Percentiles rank a stretch among this genome's conserved stretches.
Evolutionary conservation across 2,329 filamentous ascomycete genomes (phyloP).

Genomic region (Cladosporium velox): DNA sequence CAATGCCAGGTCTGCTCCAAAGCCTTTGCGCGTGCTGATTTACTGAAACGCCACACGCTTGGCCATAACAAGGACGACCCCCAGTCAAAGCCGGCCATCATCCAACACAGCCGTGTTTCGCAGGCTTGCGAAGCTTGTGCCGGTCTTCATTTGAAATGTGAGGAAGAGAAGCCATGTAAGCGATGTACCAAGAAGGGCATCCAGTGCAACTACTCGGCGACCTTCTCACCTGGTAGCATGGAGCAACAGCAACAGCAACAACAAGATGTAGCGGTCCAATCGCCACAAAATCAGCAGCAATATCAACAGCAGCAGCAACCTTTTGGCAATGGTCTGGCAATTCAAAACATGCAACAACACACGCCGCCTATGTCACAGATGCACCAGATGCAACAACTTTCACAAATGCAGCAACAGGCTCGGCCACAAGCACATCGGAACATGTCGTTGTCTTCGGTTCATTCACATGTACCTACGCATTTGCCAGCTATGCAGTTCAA

Average conservation of each 20-base stretch:
- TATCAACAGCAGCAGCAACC: constrained; percentile 27
- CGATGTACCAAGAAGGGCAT: constrained; percentile 54
- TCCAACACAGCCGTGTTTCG: constrained; percentile 44
- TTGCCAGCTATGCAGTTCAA: constrained; percentile 29
- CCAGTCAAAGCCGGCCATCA: constrained; percentile 33
- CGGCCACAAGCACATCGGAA: constrained; percentile 8
- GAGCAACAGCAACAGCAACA: constrained; percentile 26
- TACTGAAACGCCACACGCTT: constrained; percentile 54
- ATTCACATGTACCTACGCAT: constrained; percentile 16
- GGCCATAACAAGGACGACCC: constrained; percentile 43
- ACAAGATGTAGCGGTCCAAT: constrained; percentile 10
- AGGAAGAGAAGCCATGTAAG: constrained; percentile 57
- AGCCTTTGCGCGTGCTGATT: constrained; percentile 51
- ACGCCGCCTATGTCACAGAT: constrained; percentile 19
- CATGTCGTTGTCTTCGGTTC: constrained; percentile 7
- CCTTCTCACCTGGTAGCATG: constrained; percentile 24
- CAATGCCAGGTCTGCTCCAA: constrained; percentile 49
- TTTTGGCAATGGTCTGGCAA: constrained; percentile 17
- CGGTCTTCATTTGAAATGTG: constrained; percentile 55
- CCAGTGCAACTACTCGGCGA: constrained; percentile 42
- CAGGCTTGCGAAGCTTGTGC: constrained; percentile 57
- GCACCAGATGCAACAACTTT: constrained; percentile 29
- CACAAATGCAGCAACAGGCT: constrained; percentile 27
- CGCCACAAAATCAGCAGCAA: constrained; percentile 20
- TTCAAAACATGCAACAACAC: constrained; percentile 18